Evolutionary conservation across 257 asterid species (phyloP).

Genomic region (Primulina eburnea): DNA sequence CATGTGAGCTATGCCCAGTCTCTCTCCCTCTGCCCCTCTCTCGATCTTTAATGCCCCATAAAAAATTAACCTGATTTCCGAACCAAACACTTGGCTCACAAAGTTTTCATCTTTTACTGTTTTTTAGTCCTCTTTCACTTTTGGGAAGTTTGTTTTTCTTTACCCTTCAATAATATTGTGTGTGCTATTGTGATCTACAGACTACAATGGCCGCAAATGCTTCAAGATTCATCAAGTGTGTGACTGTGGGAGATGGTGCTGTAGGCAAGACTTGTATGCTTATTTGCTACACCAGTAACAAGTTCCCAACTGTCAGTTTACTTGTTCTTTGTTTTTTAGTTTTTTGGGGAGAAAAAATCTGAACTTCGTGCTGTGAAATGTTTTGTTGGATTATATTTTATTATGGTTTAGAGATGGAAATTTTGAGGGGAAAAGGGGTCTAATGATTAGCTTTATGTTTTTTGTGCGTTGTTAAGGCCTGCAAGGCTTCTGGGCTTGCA

Average conservation of each 20-base stretch:
- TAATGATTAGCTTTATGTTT: neutral
- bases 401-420: neutral
- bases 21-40: slow-evolving; percentile 19
- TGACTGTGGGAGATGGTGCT: slow-evolving; percentile 99
- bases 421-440: neutral
- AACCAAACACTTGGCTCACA: slow-evolving; percentile 34
- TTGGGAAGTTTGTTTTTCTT: slow-evolving; percentile 1
- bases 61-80: slow-evolving; percentile 26
- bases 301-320: slow-evolving; percentile 83
- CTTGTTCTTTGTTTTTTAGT: slow-evolving; percentile 11
- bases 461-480: neutral
- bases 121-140: neutral
- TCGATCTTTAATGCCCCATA: slow-evolving; percentile 22
- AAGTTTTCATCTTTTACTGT: slow-evolving; percentile 25
- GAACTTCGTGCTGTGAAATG: neutral
- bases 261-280: slow-evolving; percentile 99
- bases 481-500: slow-evolving; percentile 32
- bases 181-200: slow-evolving; percentile 19
- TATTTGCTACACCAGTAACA: slow-evolving; percentile 94
- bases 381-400: neutral
- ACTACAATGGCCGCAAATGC: slow-evolving; percentile 71
- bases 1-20: slow-evolving; percentile 50
- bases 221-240: slow-evolving; percentile 96
- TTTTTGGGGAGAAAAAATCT: neutral
- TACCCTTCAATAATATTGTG: slow-evolving; percentile 15